Conservation (phyloP, 2,329 filamentous ascomycete species). For the Ascochyta pisi region DNA sequence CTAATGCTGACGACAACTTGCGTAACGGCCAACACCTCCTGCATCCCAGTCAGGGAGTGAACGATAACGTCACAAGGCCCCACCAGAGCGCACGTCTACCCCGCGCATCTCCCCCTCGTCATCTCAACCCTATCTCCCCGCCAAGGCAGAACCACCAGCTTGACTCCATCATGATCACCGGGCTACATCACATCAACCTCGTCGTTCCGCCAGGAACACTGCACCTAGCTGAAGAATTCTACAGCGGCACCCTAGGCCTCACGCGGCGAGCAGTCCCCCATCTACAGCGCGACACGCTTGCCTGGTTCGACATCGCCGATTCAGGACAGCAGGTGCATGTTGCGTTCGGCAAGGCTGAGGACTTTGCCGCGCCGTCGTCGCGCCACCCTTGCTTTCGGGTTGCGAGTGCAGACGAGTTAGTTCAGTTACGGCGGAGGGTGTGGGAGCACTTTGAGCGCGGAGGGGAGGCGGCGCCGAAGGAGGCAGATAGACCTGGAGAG, state of each 20-base stretch:
- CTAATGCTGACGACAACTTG: too few species aligned
- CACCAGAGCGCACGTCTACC: background rate
- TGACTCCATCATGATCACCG: conserved; percentile 22
- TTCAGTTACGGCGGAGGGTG: conserved; percentile 56
- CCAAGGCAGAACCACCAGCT: background rate
- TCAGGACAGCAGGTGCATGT: conserved; percentile 65
- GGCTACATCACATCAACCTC: conserved; percentile 28
- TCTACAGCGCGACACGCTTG: conserved; percentile 58
- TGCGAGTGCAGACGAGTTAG: conserved; percentile 56
- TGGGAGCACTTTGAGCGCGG: conserved; percentile 60
- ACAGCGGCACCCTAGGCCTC: conserved; percentile 60
- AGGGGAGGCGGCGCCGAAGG: conserved; percentile 58
- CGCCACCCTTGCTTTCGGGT: conserved; percentile 68
- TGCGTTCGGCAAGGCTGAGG: conserved; percentile 52
- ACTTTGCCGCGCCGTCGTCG: conserved; percentile 40
- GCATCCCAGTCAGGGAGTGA: background rate
- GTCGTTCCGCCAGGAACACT: conserved; percentile 20
- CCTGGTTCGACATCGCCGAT: conserved; percentile 67
- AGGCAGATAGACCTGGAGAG: conserved; percentile 63
- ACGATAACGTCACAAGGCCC: background rate
- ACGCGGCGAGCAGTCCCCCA: conserved; percentile 60
- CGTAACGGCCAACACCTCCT: background rate
- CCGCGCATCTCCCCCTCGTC: background rate
- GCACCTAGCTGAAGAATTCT: conserved; percentile 20
- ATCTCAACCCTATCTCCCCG: background rate